Conservation (phyloP, 306 rosid species). For the Rosa chinensis region DNA sequence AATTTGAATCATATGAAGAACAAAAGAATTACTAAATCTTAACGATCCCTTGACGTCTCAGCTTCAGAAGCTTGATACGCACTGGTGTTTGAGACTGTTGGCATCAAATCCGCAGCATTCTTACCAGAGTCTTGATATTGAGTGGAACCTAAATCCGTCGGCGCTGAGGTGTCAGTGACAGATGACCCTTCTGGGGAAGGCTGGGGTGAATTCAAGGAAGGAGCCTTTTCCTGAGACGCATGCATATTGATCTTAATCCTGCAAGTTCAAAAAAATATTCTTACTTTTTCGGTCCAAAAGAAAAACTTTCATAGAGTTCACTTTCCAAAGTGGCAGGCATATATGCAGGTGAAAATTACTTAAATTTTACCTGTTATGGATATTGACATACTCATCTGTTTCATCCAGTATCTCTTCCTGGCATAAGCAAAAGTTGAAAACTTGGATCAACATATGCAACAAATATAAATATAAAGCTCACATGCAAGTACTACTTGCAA, state of each 20-base stretch:
- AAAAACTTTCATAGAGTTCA: slow-evolving; percentile 7
- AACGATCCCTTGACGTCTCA: slow-evolving; percentile 31
- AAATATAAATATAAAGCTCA: slow-evolving; percentile 1
- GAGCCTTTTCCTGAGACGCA: slow-evolving; percentile 60
- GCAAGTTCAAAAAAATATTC: slow-evolving; percentile 33
- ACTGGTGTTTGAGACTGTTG: slow-evolving; percentile 37
- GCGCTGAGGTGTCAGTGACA: background rate
- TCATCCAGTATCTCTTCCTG: slow-evolving; percentile 99
- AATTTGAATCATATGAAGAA: slow-evolving; percentile 21
- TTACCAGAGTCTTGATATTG: slow-evolving; percentile 2
- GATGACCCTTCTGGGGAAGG: slow-evolving; percentile 33
- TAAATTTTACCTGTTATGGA: slow-evolving; percentile 81
- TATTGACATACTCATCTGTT: slow-evolving; percentile 96
- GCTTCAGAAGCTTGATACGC: slow-evolving; percentile 41
- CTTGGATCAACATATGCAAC: slow-evolving; percentile 23
- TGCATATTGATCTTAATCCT: slow-evolving; percentile 94
- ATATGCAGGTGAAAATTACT: slow-evolving; percentile 3
- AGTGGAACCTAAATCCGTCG: background rate
- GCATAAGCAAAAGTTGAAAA: slow-evolving; percentile 32
- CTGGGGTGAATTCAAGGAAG: slow-evolving; percentile 31
- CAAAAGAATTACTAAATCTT: slow-evolving; percentile 6
- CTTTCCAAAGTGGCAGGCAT: background rate
- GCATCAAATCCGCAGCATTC: slow-evolving; percentile 31
- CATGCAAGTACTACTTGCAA: slow-evolving; percentile 9
- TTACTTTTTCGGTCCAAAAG: background rate